Evolutionary conservation across 75 land plant genomes (phyloP), one percentile per base, ranked within the genome.

Genomic region (Sequoia sempervirens): DNA sequence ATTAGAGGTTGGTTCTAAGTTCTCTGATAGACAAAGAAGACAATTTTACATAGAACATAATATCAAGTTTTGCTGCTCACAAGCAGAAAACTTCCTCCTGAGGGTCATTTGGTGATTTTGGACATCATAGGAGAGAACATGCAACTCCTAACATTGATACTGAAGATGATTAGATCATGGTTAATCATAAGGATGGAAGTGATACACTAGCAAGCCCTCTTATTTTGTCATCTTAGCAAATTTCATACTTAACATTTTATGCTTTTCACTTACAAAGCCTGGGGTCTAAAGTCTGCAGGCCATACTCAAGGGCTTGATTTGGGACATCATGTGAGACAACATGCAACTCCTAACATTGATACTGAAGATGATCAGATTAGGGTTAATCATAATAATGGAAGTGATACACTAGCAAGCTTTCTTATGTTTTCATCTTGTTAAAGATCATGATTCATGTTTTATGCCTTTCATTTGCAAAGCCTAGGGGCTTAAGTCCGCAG

Each of bases 111-210:
- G 34, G 99, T 97, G 84, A 97, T 95, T 84, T 92, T 94, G 70
- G 99, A 98, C 38, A 97, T 98, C n/a, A 97, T 97, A 98, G 99
- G 99, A 34, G 53, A 50, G 99, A 97, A 85, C 94, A 95, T 88
- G 99, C 96, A 17, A 97, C 99, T 45, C 99, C 98, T 28, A 97
- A 97, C 75, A 94, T 97, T 83, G 99, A 97, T 80, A 97, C 96
- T 79, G 99, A 97, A 83, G 99, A 97, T 80, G 98, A 98, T 3
- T 94, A 91, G 80, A 90, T 97, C 76, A 95, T 95, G 1, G 90
- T 97, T 30, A 95, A 93, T 26, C 96, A 97, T 86, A 95, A 97
- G 90, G 95, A 98, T 30, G 90, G 99, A 76, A 97, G 96, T 37
- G 98, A 96, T 81, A 94, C 98, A 37, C 84, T 97, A 97, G 88